phyloP scores from a whole-genome alignment of 345 rosid genomes.

The Bretschneidera sinensis region DNA sequence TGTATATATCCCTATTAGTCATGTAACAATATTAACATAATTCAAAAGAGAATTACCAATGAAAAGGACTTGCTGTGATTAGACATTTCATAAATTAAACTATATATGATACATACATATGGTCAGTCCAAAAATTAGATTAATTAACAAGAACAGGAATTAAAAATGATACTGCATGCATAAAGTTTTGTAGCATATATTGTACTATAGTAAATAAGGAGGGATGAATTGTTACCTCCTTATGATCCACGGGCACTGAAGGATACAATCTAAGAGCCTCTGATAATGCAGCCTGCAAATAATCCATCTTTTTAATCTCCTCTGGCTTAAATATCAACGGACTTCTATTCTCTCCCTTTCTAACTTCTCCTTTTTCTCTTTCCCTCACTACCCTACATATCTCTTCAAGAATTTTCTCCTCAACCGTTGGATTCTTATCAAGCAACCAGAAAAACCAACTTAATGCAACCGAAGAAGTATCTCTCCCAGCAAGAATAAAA shows the following conservation, averaged over 20 bases:
- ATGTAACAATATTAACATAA: no score
- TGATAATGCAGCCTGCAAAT: constrained; percentile 86
- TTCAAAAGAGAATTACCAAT: no score
- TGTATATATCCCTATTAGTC: no score
- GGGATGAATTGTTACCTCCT: constrained; percentile 57
- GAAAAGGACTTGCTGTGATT: no score
- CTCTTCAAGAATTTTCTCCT: constrained; percentile 59
- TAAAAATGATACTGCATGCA: no score
- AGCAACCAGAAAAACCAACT: constrained; percentile 96
- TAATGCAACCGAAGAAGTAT: constrained; percentile 89
- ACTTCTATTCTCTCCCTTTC: constrained; percentile 12
- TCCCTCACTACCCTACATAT: constrained; percentile 44
- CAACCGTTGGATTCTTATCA: constrained; percentile 53
- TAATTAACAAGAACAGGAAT: no score
- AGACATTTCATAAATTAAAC: no score
- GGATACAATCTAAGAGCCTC: constrained; percentile 92
- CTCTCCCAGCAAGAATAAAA: constrained; percentile 95
- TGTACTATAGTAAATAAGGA: not conserved
- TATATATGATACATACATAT: no score
- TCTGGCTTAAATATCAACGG: constrained; percentile 52
- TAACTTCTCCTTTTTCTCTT: constrained; percentile 37
- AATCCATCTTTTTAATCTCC: constrained; percentile 97
- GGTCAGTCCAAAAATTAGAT: no score
- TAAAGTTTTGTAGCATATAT: no score
- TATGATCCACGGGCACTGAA: constrained; percentile 94